These are phyloP conservation scores for Coniochaeta sp. DNA, from an alignment of 2,329 filamentous ascomycete species.

Conservation along the genomic window DNA sequence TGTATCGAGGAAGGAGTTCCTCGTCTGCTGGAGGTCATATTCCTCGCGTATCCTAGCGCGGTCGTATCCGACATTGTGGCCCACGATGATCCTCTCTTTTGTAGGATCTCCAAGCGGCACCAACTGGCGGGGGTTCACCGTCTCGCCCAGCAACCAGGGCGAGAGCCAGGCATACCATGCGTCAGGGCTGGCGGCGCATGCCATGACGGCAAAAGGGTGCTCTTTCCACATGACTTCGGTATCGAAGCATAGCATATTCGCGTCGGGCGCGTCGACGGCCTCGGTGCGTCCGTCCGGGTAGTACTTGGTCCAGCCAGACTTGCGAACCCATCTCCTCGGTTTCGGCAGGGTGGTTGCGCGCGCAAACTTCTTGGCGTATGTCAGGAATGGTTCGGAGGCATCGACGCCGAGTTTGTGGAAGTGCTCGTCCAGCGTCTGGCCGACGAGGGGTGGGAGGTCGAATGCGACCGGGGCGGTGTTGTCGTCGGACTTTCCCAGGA, in stretches of 20 bases:
- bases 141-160: slow-evolving; percentile 85
- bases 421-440: slow-evolving; percentile 81
- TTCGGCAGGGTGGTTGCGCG: slow-evolving; percentile 49
- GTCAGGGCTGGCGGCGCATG: slow-evolving; percentile 80
- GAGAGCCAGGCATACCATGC: slow-evolving; percentile 98
- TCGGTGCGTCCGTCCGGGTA: slow-evolving; percentile 63
- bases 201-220: slow-evolving; percentile 90
- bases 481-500: slow-evolving; percentile 86
- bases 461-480: slow-evolving; percentile 70
- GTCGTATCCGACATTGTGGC: slow-evolving; percentile 95
- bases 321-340: slow-evolving; percentile 64
- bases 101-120: slow-evolving; percentile 77
- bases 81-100: slow-evolving; percentile 71
- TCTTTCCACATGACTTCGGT: slow-evolving; percentile 96
- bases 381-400: slow-evolving; percentile 76
- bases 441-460: slow-evolving; percentile 73
- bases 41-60: slow-evolving; percentile 83
- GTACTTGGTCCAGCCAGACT: slow-evolving; percentile 95
- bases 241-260: slow-evolving; percentile 82
- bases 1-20: slow-evolving; percentile 86
- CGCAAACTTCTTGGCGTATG: slow-evolving; percentile 67
- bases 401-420: slow-evolving; percentile 84
- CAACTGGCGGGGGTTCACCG: slow-evolving; percentile 67
- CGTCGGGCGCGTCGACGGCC: slow-evolving; percentile 67
- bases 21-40: slow-evolving; percentile 74